Percentiles rank a stretch among this genome's conserved stretches.
phyloP scores from a whole-genome alignment of 1,139 yeast genomes.

The Yamadazyma mexicana region DNA sequence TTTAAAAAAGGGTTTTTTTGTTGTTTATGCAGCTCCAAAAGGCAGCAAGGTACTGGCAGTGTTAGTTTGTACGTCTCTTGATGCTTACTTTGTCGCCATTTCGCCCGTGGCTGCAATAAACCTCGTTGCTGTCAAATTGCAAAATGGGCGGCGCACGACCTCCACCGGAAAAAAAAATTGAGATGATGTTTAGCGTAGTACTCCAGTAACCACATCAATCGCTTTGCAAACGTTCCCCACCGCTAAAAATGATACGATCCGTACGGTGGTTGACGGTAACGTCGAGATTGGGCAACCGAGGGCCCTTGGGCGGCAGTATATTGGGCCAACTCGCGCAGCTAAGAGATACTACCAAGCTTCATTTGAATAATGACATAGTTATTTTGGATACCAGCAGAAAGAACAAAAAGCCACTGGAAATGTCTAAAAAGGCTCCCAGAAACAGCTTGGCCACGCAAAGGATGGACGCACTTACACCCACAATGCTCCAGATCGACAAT shows the following conservation, averaged over 20 bases:
- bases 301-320: neutral
- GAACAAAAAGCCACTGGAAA: neutral
- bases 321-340: conserved; percentile 1
- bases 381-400: conserved; percentile 1
- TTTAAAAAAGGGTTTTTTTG: no score
- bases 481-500: neutral
- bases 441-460: neutral
- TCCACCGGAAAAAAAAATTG: conserved; percentile 1
- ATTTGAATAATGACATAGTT: conserved; percentile 4
- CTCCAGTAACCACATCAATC: no score
- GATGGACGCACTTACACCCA: neutral
- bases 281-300: neutral
- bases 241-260: conserved; percentile 1
- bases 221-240: no score
- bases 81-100: no score
- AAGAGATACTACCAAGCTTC: conserved; percentile 3
- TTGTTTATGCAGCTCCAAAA: no score
- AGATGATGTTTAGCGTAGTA: conserved; percentile 1
- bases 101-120: no score
- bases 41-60: no score
- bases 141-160: conserved; percentile 2
- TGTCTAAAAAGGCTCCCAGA: neutral
- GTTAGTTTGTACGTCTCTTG: no score
- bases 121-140: no score
- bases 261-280: neutral